A percentile compares a stretch with the other conserved stretches of the same genome.
Conservation (phyloP, 2,329 filamentous ascomycete genomes). For the Thielaviopsis euricoi region DNA sequence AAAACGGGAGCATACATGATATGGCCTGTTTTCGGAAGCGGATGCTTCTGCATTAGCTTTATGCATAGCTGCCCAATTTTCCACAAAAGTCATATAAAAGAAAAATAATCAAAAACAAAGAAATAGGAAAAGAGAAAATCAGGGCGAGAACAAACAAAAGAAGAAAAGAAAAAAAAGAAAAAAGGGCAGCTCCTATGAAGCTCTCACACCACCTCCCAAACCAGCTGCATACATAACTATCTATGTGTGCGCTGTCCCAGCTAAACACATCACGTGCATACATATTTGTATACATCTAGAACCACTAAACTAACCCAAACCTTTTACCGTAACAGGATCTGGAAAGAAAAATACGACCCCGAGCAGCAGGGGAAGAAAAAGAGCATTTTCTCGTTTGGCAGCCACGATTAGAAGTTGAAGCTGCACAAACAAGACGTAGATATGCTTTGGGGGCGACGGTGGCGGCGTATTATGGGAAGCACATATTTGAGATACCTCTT, state of each 20-base stretch:
- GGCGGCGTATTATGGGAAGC: not conserved
- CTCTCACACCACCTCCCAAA: no score
- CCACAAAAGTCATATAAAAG: slow-evolving; percentile 11
- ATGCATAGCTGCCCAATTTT: slow-evolving; percentile 5
- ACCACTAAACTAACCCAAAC: not conserved
- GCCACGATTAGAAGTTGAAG: not conserved
- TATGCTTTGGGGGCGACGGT: not conserved
- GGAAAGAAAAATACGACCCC: slow-evolving; percentile 86
- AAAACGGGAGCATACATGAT: no score
- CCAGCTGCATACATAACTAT: no score
- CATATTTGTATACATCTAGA: not conserved
- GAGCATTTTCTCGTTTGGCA: slow-evolving; percentile 11
- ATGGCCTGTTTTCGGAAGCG: no score
- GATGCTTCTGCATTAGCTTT: not conserved
- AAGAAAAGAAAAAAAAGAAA: slow-evolving; percentile 10
- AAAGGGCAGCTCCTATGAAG: no score
- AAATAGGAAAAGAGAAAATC: slow-evolving; percentile 13
- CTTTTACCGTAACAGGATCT: slow-evolving; percentile 53
- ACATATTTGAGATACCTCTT: not conserved
- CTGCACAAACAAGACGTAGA: not conserved
- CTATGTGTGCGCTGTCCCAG: no score
- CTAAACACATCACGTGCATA: not conserved
- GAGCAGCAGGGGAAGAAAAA: slow-evolving; percentile 26
- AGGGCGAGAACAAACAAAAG: slow-evolving; percentile 9
- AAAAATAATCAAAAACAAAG: slow-evolving; percentile 14